Evolutionary conservation across 306 rosid species (phyloP), one percentile per base, ranked within the genome.

Genomic region (Castanea mollissima): DNA sequence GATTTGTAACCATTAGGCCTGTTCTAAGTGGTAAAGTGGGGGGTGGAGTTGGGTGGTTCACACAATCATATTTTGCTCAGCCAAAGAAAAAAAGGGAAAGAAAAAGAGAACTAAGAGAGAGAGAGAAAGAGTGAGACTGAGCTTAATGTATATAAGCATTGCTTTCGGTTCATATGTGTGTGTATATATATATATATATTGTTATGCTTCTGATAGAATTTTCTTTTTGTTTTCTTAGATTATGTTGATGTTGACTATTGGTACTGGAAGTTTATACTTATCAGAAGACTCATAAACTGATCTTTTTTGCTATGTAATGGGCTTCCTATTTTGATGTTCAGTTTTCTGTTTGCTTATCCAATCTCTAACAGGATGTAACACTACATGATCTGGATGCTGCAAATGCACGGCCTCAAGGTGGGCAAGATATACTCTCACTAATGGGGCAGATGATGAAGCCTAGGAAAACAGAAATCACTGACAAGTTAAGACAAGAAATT

Each of bases 401-500:
- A 44, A 92, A 94, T 74, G 96, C 98, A 46, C 89, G 98, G 59
- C 98, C 97, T 68, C 99, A 93, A 83, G 99, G 98, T 60, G 99
- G 99, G 57, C 99, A 95, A 77, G 99, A 95, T 85, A 91, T 95
- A 83, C 82, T 95, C 57, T 93, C 99, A 77, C 83, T 95, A 56
- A 93, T 95, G 99, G 98, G 99, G 75, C 99, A 95, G 89, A 95
- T 95, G 99, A 93, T 93, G 98, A 95, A 95, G 81, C 98, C 99
- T 58, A 86, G 96, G 85, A 95, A 95, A 87, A 93, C 96, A 19
- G 98, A 93, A 89, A 92, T 90, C 83, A 94, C 98, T 34, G 98
- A 91, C 83, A 94, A 94, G 87, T 82, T 94, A 88, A 90, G 97
- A 73, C 96, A 92, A 85, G 97, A 92, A 88, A 82, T 92, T 75